Evolutionary conservation across 208 protist genomes (phyloP).

Genomic region (Angomonas ambiguus): DNA sequence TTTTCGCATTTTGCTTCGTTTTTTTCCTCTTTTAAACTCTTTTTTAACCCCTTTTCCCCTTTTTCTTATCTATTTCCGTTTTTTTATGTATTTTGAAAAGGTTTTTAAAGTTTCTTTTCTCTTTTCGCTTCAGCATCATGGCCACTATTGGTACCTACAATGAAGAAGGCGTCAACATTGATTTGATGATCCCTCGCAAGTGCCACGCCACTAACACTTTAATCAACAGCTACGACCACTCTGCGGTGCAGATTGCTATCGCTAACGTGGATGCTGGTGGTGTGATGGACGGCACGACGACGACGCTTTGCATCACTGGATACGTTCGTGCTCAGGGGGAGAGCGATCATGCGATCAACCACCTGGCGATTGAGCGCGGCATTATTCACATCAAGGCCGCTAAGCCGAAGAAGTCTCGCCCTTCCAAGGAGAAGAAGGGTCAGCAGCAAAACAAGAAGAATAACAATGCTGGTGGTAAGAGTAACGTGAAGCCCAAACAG

Average conservation of each 20-base stretch:
- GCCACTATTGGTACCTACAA: constrained; percentile 88
- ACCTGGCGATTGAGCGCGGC: constrained; percentile 81
- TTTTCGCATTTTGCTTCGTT: background rate
- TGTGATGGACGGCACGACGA: constrained; percentile 89
- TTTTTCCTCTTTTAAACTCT: constrained; percentile 3
- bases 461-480: constrained; percentile 19
- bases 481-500: constrained; percentile 16
- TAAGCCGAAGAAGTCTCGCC: constrained; percentile 62
- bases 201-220: constrained; percentile 95
- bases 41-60: constrained; percentile 6
- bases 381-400: constrained; percentile 85
- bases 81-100: background rate
- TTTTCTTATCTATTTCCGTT: constrained; percentile 5
- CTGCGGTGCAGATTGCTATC: constrained; percentile 95
- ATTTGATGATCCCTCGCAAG: constrained; percentile 96
- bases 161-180: constrained; percentile 89
- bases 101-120: background rate
- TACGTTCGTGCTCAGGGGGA: constrained; percentile 92
- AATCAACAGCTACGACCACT: constrained; percentile 94
- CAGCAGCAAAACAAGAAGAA: constrained; percentile 19
- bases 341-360: constrained; percentile 94
- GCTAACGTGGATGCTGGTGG: constrained; percentile 91
- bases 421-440: constrained; percentile 14
- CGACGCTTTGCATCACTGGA: constrained; percentile 93
- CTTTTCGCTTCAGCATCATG: constrained; percentile 34